phyloP scores from a whole-genome alignment of 164 flowering plant species.

The Macadamia integrifolia region DNA sequence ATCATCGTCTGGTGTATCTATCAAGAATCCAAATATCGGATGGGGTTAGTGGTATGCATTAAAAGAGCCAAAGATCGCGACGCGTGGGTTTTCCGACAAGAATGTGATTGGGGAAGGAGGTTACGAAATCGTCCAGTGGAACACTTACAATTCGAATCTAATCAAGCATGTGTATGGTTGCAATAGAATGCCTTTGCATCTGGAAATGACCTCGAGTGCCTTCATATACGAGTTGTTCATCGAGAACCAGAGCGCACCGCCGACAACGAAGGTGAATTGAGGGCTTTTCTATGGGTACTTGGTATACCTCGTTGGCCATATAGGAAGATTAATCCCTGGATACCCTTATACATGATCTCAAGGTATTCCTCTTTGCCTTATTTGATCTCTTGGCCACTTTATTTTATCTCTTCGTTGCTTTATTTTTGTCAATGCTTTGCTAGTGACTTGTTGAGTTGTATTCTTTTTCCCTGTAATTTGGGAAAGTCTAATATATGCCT shows the following conservation, averaged over 20 bases:
- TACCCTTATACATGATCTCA: conserved; percentile 53
- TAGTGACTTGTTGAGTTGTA: background rate
- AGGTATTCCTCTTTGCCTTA: conserved; percentile 28
- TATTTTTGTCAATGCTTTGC: background rate
- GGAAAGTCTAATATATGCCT: too few relatives aligned
- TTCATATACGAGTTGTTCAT: too few relatives aligned
- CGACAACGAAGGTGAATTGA: too few relatives aligned
- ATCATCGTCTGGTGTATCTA: conserved; percentile 24
- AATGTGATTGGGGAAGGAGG: conserved; percentile 96
- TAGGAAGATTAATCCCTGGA: conserved; percentile 63
- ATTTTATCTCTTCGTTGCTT: background rate
- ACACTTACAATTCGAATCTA: too few relatives aligned
- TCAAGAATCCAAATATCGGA: conserved; percentile 39
- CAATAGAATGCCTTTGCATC: too few relatives aligned
- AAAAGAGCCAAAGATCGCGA: conserved; percentile 70
- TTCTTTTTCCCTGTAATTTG: too few relatives aligned
- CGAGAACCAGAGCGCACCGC: too few relatives aligned
- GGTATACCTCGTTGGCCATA: conserved; percentile 79
- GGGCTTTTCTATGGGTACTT: conserved; percentile 26
- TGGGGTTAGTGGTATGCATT: conserved; percentile 86
- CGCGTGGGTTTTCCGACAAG: conserved; percentile 51
- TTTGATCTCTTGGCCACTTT: background rate
- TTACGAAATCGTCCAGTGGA: conserved; percentile 51
- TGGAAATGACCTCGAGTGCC: too few relatives aligned
- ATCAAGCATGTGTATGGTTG: too few relatives aligned